Evolutionary conservation across 2,329 filamentous ascomycete species (phyloP).

Genomic region (Arthroderma sp.): DNA sequence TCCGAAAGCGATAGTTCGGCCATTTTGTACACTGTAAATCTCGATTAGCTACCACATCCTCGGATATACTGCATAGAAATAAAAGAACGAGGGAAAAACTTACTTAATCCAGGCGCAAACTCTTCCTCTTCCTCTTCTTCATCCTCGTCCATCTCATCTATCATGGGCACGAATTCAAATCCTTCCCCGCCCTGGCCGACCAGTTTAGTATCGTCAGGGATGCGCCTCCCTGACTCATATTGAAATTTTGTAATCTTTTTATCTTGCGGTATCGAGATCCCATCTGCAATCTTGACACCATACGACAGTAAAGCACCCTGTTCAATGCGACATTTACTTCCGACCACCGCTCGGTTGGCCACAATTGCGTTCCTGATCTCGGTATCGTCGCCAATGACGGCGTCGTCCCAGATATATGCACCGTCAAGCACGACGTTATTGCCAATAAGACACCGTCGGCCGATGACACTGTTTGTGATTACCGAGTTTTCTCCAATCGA

Average conservation of each 20-base stretch:
- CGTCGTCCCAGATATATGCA: constrained; percentile 80
- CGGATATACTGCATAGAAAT: not conserved
- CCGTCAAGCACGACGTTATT: constrained; percentile 66
- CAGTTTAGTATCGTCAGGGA: constrained; percentile 36
- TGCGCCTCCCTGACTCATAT: constrained; percentile 30
- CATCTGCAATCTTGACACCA: constrained; percentile 57
- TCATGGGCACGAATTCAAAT: constrained; percentile 52
- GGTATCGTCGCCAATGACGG: constrained; percentile 60
- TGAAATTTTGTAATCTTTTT: constrained; percentile 34
- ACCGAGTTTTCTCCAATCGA: constrained; percentile 58
- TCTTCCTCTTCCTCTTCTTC: constrained; percentile 38
- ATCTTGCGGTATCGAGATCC: constrained; percentile 31
- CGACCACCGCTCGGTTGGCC: constrained; percentile 58
- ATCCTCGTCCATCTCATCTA: constrained; percentile 52
- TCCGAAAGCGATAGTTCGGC: constrained; percentile 32
- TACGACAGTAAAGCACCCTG: constrained; percentile 68
- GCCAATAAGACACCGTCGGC: constrained; percentile 74
- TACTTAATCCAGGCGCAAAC: constrained; percentile 31
- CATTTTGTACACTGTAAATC: constrained; percentile 37
- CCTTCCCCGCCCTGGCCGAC: constrained; percentile 49
- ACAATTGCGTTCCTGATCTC: constrained; percentile 61
- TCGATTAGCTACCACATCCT: not conserved
- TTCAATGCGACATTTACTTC: constrained; percentile 55
- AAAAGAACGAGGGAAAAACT: constrained; percentile 9
- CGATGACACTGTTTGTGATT: constrained; percentile 66